Evolutionary conservation across 176 grass and related monocot species (phyloP).

Genomic region (Triticum urartu): DNA sequence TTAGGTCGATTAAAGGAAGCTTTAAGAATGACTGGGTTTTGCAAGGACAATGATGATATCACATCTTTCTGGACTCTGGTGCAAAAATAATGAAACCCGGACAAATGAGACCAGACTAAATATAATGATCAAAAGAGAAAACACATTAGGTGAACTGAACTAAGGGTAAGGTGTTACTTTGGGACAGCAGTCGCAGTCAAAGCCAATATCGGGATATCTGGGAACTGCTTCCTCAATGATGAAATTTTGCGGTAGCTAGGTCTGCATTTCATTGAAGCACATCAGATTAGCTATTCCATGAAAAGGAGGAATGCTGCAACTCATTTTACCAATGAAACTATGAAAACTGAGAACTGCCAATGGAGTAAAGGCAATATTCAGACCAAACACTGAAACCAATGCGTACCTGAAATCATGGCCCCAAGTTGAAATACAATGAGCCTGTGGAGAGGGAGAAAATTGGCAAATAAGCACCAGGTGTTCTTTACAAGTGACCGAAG

Average conservation of each 20-base stretch:
- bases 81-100: background rate
- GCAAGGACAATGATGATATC: conserved; percentile 71
- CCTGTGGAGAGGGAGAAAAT: conserved; percentile 45
- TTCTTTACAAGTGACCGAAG: conserved; percentile 24
- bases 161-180: conserved; percentile 48
- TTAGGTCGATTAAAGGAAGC: conserved; percentile 96
- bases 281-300: background rate
- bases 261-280: conserved; percentile 54
- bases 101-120: conserved; percentile 15
- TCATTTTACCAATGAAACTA: conserved; percentile 17
- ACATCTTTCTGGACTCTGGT: conserved; percentile 86
- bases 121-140: background rate
- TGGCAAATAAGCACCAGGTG: conserved; percentile 22
- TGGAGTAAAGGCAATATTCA: background rate
- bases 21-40: conserved; percentile 74
- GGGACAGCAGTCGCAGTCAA: conserved; percentile 89
- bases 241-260: conserved; percentile 92
- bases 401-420: conserved; percentile 94
- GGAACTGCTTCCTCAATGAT: conserved; percentile 84
- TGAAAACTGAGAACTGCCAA: conserved; percentile 7
- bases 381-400: conserved; percentile 15
- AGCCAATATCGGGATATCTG: conserved; percentile 88
- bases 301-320: background rate
- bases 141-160: background rate
- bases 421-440: conserved; percentile 96